Evolutionary conservation across 768 basidiomycete genomes (phyloP).

Genomic region (Zangia roseola): DNA sequence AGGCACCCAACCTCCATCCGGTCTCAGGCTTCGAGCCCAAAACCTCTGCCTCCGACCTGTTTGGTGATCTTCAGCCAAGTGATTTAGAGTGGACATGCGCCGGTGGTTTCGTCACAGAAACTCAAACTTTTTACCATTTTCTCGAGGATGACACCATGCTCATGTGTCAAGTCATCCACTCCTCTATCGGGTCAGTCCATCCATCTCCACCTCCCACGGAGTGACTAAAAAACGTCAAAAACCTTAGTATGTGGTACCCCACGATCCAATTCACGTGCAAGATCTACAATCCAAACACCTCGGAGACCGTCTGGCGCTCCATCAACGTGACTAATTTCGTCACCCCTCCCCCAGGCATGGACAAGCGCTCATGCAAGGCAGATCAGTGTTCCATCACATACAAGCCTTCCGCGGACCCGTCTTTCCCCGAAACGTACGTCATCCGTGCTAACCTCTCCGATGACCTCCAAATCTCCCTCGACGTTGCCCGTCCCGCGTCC

Average conservation of each 20-base stretch:
- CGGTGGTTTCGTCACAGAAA: conserved; percentile 86
- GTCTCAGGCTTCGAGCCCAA: conserved; percentile 54
- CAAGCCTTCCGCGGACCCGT: conserved; percentile 52
- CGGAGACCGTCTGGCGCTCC: conserved; percentile 80
- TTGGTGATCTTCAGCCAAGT: conserved; percentile 70
- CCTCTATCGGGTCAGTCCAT: conserved; percentile 74
- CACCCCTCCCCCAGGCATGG: conserved; percentile 69
- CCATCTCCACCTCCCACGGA: conserved; percentile 2
- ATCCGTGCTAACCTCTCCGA: conserved; percentile 77
- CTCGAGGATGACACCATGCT: conserved; percentile 76
- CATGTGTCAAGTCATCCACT: conserved; percentile 87
- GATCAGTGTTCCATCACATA: conserved; percentile 80
- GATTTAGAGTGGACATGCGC: conserved; percentile 85
- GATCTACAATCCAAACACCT: conserved; percentile 74
- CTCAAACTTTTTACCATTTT: conserved; percentile 83
- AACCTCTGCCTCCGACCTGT: conserved; percentile 55
- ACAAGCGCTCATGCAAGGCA: conserved; percentile 84
- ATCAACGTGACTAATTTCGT: conserved; percentile 81
- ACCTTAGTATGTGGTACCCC: conserved; percentile 82
- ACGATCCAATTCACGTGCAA: conserved; percentile 95
- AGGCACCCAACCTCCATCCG: conserved; percentile 79
- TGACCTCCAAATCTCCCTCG: conserved; percentile 79
- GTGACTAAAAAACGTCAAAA: conserved; percentile 4
- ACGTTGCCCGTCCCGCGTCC: conserved; percentile 63
- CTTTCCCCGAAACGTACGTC: conserved; percentile 73